Evolutionary conservation across 169 alveolate species (phyloP).

Genomic region (Plasmodium inui): DNA sequence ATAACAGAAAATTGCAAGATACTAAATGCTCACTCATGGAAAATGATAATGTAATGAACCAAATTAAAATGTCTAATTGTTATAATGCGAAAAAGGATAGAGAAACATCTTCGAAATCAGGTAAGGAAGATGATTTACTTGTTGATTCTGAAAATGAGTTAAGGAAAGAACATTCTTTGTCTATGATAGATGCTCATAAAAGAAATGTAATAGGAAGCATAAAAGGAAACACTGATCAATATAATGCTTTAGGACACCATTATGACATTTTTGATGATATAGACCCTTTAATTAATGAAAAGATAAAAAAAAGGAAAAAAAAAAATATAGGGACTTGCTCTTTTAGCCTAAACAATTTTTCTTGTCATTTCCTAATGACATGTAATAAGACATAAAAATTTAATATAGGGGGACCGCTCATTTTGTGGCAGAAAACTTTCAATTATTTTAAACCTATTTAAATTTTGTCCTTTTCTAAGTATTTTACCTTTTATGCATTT

Average conservation of each 20-base stretch:
- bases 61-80: neutral
- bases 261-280: slow-evolving; percentile 8
- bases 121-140: neutral
- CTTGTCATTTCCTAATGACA: slow-evolving; percentile 68
- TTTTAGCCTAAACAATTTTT: slow-evolving; percentile 62
- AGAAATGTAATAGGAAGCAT: neutral
- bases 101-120: slow-evolving; percentile 5
- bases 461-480: neutral
- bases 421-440: slow-evolving; percentile 9
- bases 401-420: neutral
- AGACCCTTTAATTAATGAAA: slow-evolving; percentile 29
- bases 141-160: slow-evolving; percentile 24
- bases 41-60: slow-evolving; percentile 15
- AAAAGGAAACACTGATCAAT: slow-evolving; percentile 4
- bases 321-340: slow-evolving; percentile 48
- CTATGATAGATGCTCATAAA: slow-evolving; percentile 31
- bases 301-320: slow-evolving; percentile 45
- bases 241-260: slow-evolving; percentile 16
- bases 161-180: slow-evolving; percentile 25
- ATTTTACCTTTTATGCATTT: slow-evolving; percentile 18
- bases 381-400: slow-evolving; percentile 69
- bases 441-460: slow-evolving; percentile 45
- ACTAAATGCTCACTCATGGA: neutral
- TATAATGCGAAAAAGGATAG: slow-evolving; percentile 7
- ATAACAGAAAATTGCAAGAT: slow-evolving; percentile 6